These are phyloP conservation scores for Trichosporon ovoides DNA, from an alignment of 1,284 basidiomycete genomes.

Conservation along the genomic window DNA sequence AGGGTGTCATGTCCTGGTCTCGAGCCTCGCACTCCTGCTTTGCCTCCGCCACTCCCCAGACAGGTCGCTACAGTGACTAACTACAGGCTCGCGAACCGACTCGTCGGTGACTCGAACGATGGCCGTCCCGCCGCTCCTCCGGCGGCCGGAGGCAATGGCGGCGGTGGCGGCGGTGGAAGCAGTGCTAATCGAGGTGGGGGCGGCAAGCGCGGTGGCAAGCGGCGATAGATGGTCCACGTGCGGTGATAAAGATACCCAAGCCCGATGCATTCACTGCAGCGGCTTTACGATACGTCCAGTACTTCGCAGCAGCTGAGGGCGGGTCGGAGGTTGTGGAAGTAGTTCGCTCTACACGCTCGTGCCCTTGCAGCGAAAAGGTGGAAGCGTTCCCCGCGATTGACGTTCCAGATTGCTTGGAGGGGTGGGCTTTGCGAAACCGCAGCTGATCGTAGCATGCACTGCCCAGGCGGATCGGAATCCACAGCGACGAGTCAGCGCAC, in stretches of 20 bases:
- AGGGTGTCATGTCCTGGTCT: too few species aligned
- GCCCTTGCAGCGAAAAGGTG: too few species aligned
- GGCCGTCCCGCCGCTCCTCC: neutral
- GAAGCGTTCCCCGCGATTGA: too few species aligned
- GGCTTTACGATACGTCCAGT: too few species aligned
- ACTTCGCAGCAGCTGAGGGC: too few species aligned
- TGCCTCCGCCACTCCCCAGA: too few species aligned
- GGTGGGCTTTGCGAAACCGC: too few species aligned
- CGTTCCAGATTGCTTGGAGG: too few species aligned
- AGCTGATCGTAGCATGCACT: too few species aligned
- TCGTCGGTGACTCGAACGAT: neutral
- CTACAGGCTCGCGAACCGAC: slow-evolving; percentile 13
- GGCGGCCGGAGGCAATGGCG: neutral
- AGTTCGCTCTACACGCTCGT: too few species aligned
- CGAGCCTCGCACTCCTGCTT: too few species aligned
- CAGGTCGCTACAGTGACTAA: neutral
- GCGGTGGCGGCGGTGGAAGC: neutral
- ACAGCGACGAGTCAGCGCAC: neutral
- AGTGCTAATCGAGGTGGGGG: slow-evolving; percentile 4
- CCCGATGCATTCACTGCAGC: neutral
- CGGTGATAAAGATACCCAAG: neutral
- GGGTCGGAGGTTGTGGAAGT: too few species aligned
- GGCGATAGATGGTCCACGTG: slow-evolving; percentile 5
- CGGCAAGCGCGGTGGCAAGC: slow-evolving; percentile 15
- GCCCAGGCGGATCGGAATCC: neutral